These are phyloP conservation scores for Zizania latifolia DNA, from an alignment of 176 grass and related monocot species.

Conservation along the genomic window DNA sequence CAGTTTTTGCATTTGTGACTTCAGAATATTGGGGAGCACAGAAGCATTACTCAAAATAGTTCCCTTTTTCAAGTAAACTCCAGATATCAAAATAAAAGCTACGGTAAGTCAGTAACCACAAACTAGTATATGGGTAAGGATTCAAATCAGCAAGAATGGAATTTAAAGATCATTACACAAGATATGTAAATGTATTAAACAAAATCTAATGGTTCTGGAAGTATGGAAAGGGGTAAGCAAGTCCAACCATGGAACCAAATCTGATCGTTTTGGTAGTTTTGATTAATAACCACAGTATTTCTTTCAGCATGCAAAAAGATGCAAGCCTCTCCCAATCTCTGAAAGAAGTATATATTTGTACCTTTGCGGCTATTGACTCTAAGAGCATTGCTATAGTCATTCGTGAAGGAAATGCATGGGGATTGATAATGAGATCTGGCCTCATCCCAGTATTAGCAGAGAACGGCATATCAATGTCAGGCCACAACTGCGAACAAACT, in stretches of 20 bases:
- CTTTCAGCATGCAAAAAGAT: slow-evolving; percentile 28
- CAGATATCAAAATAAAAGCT: slow-evolving; percentile 12
- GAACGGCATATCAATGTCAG: slow-evolving; percentile 98
- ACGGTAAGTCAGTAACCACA: background rate
- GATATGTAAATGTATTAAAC: background rate
- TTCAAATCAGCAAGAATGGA: slow-evolving; percentile 10
- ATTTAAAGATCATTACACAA: background rate
- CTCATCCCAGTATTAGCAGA: slow-evolving; percentile 92
- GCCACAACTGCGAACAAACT: slow-evolving; percentile 95
- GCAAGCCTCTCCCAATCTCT: background rate
- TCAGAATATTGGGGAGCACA: background rate
- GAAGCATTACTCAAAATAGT: background rate
- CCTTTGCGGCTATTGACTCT: slow-evolving; percentile 94
- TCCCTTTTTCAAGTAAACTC: slow-evolving; percentile 1
- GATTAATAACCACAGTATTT: background rate
- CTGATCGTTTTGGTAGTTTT: background rate
- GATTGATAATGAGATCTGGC: slow-evolving; percentile 94
- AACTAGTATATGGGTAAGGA: background rate
- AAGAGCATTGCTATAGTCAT: slow-evolving; percentile 99
- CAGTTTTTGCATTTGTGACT: background rate
- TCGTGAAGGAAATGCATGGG: slow-evolving; percentile 97
- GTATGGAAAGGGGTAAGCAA: background rate
- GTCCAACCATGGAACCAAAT: background rate
- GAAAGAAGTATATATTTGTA: slow-evolving; percentile 33
- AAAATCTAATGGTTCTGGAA: background rate